Evolutionary conservation across 176 grass and related monocot genomes (phyloP).

Genomic region (Pontederia crassipes): DNA sequence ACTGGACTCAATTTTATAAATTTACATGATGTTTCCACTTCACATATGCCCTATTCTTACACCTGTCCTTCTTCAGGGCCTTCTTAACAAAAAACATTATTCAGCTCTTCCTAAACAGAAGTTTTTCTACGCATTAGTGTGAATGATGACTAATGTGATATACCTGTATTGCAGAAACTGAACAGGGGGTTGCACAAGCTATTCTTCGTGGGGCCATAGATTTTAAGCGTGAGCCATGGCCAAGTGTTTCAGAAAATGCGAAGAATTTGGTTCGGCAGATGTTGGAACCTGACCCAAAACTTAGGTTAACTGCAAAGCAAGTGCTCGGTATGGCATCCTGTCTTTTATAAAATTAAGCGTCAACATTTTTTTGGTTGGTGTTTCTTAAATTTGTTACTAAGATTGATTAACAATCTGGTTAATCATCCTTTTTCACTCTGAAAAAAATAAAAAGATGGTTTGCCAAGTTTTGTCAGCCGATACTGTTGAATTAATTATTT

Average conservation of each 20-base stretch:
- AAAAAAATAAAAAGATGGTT: too few relatives aligned
- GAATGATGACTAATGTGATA: background rate
- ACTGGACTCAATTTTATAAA: too few relatives aligned
- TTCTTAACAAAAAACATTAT: background rate
- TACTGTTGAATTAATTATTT: too few relatives aligned
- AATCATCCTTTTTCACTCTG: too few relatives aligned
- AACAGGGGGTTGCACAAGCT: conserved; percentile 95
- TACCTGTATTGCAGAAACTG: conserved; percentile 64
- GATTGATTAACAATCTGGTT: too few relatives aligned
- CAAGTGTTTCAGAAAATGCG: conserved; percentile 94
- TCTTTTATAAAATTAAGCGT: conserved; percentile 1
- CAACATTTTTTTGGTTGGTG: background rate
- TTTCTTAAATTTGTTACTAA: too few relatives aligned
- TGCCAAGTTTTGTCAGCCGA: too few relatives aligned
- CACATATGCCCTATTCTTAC: too few relatives aligned
- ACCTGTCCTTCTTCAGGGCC: background rate
- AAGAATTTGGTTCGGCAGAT: conserved; percentile 83
- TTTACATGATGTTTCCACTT: too few relatives aligned
- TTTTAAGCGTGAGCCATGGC: conserved; percentile 95
- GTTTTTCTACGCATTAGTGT: conserved; percentile 9
- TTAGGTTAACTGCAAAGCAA: conserved; percentile 91
- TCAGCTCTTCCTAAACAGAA: background rate
- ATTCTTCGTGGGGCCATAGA: conserved; percentile 93
- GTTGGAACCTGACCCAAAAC: conserved; percentile 90
- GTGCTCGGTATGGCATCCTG: conserved; percentile 61